A percentile compares a stretch with the other conserved stretches of the same genome.
Evolutionary conservation across 257 asterid genomes (phyloP).

Genomic region (Salvia splendens): DNA sequence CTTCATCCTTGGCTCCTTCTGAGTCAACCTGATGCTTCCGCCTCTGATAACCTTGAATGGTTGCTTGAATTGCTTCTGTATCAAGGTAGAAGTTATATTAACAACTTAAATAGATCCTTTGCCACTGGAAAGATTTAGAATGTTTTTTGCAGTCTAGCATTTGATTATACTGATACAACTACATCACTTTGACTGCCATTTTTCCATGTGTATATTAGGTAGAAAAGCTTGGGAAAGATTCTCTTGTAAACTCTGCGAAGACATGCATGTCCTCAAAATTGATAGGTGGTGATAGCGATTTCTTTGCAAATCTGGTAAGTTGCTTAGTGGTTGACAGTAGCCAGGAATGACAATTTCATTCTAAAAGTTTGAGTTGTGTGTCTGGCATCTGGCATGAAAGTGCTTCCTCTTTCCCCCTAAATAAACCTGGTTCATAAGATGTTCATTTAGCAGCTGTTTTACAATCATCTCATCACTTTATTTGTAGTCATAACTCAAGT

Average conservation of each 20-base stretch:
- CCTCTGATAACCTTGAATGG: no score
- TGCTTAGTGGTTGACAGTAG: background rate
- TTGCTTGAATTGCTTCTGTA: no score
- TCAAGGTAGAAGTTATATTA: no score
- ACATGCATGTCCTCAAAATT: constrained; percentile 98
- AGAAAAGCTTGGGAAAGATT: constrained; percentile 91
- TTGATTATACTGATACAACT: background rate
- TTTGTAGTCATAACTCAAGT: background rate
- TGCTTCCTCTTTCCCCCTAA: constrained; percentile 19
- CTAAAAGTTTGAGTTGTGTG: background rate
- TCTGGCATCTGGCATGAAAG: background rate
- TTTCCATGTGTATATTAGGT: constrained; percentile 52
- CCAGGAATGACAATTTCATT: background rate
- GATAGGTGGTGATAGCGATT: constrained; percentile 84
- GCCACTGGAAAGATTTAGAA: no score
- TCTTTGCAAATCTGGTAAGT: constrained; percentile 84
- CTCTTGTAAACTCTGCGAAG: constrained; percentile 89
- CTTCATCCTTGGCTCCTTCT: no score
- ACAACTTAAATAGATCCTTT: no score
- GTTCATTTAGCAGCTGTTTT: constrained; percentile 5
- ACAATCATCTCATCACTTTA: background rate
- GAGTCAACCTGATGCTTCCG: no score
- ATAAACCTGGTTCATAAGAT: constrained; percentile 1
- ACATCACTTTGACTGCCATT: constrained; percentile 24
- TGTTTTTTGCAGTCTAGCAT: background rate